Percentiles rank a stretch among this genome's conserved stretches.
Conservation (phyloP, 1,284 basidiomycete species). For the Leccinum subrobustum region DNA sequence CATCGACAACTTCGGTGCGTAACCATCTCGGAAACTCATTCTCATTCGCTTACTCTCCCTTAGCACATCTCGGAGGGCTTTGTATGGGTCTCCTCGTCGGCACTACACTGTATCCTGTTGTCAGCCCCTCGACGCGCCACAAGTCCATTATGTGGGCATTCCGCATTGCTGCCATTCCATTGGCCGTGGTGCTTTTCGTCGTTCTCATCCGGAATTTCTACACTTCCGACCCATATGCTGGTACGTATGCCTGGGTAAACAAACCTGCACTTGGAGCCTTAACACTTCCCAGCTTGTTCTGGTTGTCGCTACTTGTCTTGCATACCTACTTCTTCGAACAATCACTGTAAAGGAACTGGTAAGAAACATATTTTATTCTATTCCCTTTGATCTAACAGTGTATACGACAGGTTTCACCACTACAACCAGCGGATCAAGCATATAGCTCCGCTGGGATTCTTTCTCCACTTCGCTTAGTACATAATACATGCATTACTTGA, state of each 20-base stretch:
- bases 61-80: slow-evolving; percentile 78
- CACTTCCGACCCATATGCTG: slow-evolving; percentile 76
- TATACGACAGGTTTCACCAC: slow-evolving; percentile 28
- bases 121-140: slow-evolving; percentile 75
- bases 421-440: slow-evolving; percentile 32
- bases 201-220: slow-evolving; percentile 89
- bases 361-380: slow-evolving; percentile 15
- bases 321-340: slow-evolving; percentile 76
- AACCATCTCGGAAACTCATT: background rate
- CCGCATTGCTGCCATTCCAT: slow-evolving; percentile 70
- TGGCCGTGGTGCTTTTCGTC: slow-evolving; percentile 80
- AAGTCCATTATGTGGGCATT: slow-evolving; percentile 72
- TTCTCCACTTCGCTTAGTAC: background rate
- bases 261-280: slow-evolving; percentile 1
- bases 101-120: slow-evolving; percentile 87
- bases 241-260: slow-evolving; percentile 38
- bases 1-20: slow-evolving; percentile 75
- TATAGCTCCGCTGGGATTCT: slow-evolving; percentile 16
- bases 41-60: slow-evolving; percentile 3
- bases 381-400: slow-evolving; percentile 8
- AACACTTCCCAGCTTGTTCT: slow-evolving; percentile 60
- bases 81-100: slow-evolving; percentile 83
- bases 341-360: slow-evolving; percentile 73
- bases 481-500: background rate
- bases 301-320: slow-evolving; percentile 92